A percentile compares a stretch with the other conserved stretches of the same genome.
Conservation (phyloP, 1,284 basidiomycete genomes). For the Ganoderma lingzhi region DNA sequence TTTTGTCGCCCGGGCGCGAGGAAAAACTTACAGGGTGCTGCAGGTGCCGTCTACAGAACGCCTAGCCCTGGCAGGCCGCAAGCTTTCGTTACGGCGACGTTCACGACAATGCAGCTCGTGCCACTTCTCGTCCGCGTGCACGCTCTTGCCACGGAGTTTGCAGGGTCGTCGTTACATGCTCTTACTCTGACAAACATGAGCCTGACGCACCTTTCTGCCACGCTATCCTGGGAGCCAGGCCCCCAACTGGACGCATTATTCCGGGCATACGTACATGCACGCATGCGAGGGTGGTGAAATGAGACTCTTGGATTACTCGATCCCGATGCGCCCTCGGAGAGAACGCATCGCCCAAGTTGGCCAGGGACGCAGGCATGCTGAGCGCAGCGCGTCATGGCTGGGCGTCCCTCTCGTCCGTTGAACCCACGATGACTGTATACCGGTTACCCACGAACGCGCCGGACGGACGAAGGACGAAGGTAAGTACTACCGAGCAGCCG, state of each 20-base stretch:
- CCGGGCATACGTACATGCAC: constrained; percentile 12
- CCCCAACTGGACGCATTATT: background rate
- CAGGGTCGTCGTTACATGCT: constrained; percentile 6
- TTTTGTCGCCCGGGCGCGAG: constrained; percentile 18
- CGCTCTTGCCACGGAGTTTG: constrained; percentile 1
- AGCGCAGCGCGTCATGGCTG: background rate
- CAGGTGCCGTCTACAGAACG: constrained; percentile 14
- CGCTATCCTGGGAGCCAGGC: background rate
- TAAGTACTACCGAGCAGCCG: background rate
- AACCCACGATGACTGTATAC: background rate
- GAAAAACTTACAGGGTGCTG: constrained; percentile 32
- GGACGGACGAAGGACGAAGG: background rate
- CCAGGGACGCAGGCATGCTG: background rate
- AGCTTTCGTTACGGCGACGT: background rate
- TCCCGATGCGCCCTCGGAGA: constrained; percentile 32
- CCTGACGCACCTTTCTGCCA: constrained; percentile 5
- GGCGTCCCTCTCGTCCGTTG: background rate
- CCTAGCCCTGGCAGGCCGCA: background rate
- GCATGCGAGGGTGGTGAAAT: constrained; percentile 4
- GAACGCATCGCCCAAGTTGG: constrained; percentile 15
- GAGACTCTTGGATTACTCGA: constrained; percentile 21
- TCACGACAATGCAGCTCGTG: background rate
- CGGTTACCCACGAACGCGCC: background rate
- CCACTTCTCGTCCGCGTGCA: constrained; percentile 13
- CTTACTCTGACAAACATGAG: constrained; percentile 1